A percentile compares a stretch with the other conserved stretches of the same genome.
Evolutionary conservation across 1,139 yeast genomes (phyloP).

Genomic region (Blastobotrys ciferrii): DNA sequence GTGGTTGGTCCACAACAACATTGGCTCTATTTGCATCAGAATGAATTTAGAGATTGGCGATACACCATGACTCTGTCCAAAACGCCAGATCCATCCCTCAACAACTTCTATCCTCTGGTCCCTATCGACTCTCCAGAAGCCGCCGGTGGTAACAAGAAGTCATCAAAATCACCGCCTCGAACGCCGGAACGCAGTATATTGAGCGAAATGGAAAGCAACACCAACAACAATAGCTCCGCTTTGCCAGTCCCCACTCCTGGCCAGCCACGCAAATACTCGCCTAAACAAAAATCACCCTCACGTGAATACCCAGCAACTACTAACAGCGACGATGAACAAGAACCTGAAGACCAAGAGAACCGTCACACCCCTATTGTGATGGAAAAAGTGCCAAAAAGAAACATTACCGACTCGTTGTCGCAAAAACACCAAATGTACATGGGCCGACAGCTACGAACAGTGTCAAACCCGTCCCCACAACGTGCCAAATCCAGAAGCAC

Average conservation of each 20-base stretch:
- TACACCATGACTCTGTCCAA: constrained; percentile 83
- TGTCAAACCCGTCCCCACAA: constrained; percentile 28
- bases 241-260: constrained; percentile 95
- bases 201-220: constrained; percentile 53
- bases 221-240: constrained; percentile 58
- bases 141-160: constrained; percentile 18
- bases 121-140: constrained; percentile 33
- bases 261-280: constrained; percentile 72
- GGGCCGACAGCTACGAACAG: constrained; percentile 27
- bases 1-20: constrained; percentile 99
- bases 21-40: constrained; percentile 94
- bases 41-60: constrained; percentile 94
- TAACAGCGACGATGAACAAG: constrained; percentile 26
- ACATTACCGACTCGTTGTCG: constrained; percentile 20
- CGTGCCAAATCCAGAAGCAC: constrained; percentile 17
- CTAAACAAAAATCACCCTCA: constrained; percentile 6
- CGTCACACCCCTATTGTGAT: constrained; percentile 4
- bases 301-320: constrained; percentile 8
- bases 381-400: constrained; percentile 14
- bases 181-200: constrained; percentile 80
- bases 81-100: constrained; percentile 67
- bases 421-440: constrained; percentile 25
- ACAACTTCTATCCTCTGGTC: constrained; percentile 73
- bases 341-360: constrained; percentile 9
- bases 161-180: constrained; percentile 48